Evolutionary conservation across 495 filamentous ascomycete species (phyloP).

Genomic region (Terfezia boudieri): DNA sequence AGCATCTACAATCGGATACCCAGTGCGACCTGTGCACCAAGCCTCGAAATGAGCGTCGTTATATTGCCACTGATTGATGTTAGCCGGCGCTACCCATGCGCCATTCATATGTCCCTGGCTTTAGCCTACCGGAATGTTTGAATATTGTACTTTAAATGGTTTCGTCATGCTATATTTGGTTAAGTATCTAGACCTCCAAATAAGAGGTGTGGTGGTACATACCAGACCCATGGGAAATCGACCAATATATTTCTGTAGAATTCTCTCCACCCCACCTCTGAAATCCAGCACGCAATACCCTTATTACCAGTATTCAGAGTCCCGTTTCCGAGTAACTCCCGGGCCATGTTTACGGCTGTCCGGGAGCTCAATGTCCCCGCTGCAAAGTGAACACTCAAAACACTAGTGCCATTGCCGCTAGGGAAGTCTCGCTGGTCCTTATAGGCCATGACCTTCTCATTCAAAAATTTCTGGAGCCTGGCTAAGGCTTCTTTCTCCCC

Average conservation of each 20-base stretch:
- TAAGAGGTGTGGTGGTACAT: constrained; percentile 6
- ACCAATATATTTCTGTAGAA: constrained; percentile 80
- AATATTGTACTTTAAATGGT: constrained; percentile 72
- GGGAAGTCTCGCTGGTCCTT: constrained; percentile 35
- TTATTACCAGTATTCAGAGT: constrained; percentile 44
- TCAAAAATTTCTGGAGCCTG: constrained; percentile 47
- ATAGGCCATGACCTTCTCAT: constrained; percentile 39
- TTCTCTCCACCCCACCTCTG: constrained; percentile 76
- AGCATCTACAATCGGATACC: constrained; percentile 74
- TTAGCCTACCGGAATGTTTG: constrained; percentile 31
- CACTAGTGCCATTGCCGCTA: constrained; percentile 37
- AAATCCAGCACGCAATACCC: constrained; percentile 59
- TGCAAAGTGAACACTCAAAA: constrained; percentile 60
- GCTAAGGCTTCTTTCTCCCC: constrained; percentile 54
- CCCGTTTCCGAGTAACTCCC: constrained; percentile 42
- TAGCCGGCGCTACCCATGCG: no score
- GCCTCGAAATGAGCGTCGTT: constrained; percentile 38
- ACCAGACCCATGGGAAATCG: constrained; percentile 79
- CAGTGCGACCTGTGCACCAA: constrained; percentile 61
- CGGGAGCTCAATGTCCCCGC: constrained; percentile 56
- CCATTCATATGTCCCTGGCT: no score
- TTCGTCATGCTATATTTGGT: constrained; percentile 52
- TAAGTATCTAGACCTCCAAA: no score
- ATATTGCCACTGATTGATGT: constrained; percentile 43
- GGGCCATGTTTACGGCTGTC: constrained; percentile 45